Base-by-base conservation (phyloP, 331 rosid species). In the Rhamnella rubrinervis region DNA sequence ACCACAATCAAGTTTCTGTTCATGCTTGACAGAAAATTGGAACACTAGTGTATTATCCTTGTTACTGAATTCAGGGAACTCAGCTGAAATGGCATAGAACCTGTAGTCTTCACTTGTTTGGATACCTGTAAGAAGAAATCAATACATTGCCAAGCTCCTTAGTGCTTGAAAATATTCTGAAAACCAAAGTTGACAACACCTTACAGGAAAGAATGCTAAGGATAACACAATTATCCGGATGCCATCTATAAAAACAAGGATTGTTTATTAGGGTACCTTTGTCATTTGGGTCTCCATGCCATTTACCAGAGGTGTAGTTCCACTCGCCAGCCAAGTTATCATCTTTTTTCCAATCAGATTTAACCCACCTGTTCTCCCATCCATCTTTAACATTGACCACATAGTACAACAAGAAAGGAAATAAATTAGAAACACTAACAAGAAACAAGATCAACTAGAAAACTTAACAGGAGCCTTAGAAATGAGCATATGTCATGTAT, bases 1-100 rank as follows among this genome's bases (percentile, higher is more conserved):
- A 77, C 99, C 99, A 67, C 99, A 95, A 83, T 95, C 99, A 83
- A 95, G 97, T 82, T 95, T 95, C 83, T 95, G 99, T 55, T 95
- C 99, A 65, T 95, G 97, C 86, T 95, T 95, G 67, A 95, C 99
- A 40, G 93, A 83, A 74, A 95, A 95, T 68, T 95, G 99, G 78
- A 95, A 95, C 31, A 95, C 97, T 63, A 95, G 80, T 8, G 88
- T 83, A 20, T 86, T 87, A 35, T 86, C 99, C 86, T 95, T 95
- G 66, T 95, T 91, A 87, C 92, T 89, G 82, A 87, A 89, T 85
- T 87, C 97, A 66, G 99, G 97, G 84, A 57, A 95, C 82, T 89
- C 92, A 60, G 97, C 99, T 20, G 97, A 95, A 73, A 95, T 86
- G 71, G 99, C 99, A 28, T 82, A 95, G 85, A 95, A 95, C 53